Conservation (phyloP, 2,329 filamentous ascomycete species). For the Aspergillus glaucus region DNA sequence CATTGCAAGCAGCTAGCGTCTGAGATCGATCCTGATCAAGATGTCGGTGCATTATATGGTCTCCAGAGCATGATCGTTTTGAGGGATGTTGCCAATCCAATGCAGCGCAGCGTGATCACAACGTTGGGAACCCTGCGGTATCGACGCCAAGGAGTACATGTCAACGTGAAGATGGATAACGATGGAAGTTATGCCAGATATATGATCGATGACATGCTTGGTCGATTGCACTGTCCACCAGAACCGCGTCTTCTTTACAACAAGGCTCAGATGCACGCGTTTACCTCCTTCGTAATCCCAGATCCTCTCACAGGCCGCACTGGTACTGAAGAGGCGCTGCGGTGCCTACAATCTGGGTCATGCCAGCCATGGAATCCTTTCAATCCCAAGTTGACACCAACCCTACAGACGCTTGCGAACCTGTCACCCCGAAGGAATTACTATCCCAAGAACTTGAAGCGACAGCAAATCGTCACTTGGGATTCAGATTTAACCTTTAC, state of each 20-base stretch:
- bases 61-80: slow-evolving; percentile 54
- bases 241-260: slow-evolving; percentile 51
- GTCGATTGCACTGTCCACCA: slow-evolving; percentile 51
- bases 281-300: slow-evolving; percentile 52
- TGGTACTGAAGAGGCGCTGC: slow-evolving; percentile 55
- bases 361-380: slow-evolving; percentile 47
- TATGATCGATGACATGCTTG: slow-evolving; percentile 49
- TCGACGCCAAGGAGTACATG: slow-evolving; percentile 35
- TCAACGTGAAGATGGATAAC: slow-evolving; percentile 34
- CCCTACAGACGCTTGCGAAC: slow-evolving; percentile 23
- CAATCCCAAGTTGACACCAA: not conserved
- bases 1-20: slow-evolving; percentile 45
- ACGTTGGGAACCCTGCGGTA: slow-evolving; percentile 40
- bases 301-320: slow-evolving; percentile 55
- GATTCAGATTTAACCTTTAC: slow-evolving; percentile 29
- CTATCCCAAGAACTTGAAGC: slow-evolving; percentile 37
- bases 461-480: slow-evolving; percentile 44
- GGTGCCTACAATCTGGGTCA: slow-evolving; percentile 44
- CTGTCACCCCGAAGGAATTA: slow-evolving; percentile 36
- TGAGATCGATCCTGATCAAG: slow-evolving; percentile 53
- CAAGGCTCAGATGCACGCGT: slow-evolving; percentile 55
- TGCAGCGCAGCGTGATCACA: slow-evolving; percentile 48
- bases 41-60: slow-evolving; percentile 56
- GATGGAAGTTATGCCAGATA: slow-evolving; percentile 44
- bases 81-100: slow-evolving; percentile 35